Conservation (phyloP, 352 stramenopile genomes). For the Plasmopara viticola region DNA sequence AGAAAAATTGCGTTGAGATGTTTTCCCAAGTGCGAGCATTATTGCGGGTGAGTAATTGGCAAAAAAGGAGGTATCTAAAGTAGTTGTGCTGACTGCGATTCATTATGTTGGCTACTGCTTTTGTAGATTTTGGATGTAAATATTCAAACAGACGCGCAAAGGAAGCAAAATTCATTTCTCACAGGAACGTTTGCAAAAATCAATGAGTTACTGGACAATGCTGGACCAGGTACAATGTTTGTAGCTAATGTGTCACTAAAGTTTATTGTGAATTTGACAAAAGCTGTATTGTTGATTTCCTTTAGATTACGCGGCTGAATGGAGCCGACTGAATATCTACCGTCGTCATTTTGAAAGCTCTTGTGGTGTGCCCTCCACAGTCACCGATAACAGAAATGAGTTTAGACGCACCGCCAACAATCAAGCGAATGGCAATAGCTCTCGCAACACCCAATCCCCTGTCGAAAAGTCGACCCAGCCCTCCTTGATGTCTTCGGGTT, state of each 20-base stretch:
- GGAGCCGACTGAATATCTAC: conserved; percentile 72
- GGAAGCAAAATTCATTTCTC: conserved; percentile 66
- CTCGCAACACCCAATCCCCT: conserved; percentile 9
- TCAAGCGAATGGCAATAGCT: conserved; percentile 10
- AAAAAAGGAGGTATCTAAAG: too few species aligned
- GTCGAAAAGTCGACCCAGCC: conserved; percentile 13
- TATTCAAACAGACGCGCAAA: conserved; percentile 52
- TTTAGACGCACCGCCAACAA: conserved; percentile 10
- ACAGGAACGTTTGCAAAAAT: conserved; percentile 51
- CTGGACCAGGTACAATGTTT: conserved; percentile 35
- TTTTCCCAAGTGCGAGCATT: conserved; percentile 73
- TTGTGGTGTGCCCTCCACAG: conserved; percentile 50
- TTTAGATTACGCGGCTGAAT: conserved; percentile 60
- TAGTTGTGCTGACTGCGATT: not conserved
- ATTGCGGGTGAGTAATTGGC: conserved; percentile 34
- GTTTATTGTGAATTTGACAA: not conserved
- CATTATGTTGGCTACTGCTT: conserved; percentile 3
- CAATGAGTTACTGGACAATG: conserved; percentile 60
- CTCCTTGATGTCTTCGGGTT: conserved; percentile 21
- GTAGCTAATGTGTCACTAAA: not conserved
- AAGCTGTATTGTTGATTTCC: not conserved
- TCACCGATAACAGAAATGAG: conserved; percentile 30
- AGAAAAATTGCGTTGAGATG: conserved; percentile 68
- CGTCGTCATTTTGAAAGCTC: conserved; percentile 73
- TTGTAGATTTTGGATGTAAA: conserved; percentile 62